Evolutionary conservation across 164 flowering plant genomes (phyloP).

Genomic region (Nymphaea thermarum): DNA sequence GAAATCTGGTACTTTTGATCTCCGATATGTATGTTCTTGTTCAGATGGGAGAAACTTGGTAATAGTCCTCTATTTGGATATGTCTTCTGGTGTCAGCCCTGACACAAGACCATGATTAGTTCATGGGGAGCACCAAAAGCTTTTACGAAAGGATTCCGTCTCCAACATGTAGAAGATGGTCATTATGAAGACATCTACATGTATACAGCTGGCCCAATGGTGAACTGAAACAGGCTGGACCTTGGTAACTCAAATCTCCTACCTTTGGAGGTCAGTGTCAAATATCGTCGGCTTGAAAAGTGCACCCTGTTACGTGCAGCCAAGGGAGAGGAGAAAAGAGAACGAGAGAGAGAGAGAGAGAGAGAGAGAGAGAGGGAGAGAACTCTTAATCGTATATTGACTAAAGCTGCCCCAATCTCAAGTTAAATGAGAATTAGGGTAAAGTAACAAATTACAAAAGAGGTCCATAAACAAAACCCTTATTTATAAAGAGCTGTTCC

Average conservation of each 20-base stretch:
- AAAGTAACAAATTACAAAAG: no score
- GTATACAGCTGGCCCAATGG: constrained; percentile 97
- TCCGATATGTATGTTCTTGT: background rate
- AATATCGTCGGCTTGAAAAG: background rate
- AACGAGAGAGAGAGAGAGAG: no score
- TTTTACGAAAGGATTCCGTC: constrained; percentile 80
- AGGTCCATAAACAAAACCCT: no score
- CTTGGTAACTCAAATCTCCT: constrained; percentile 75
- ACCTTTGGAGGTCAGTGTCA: constrained; percentile 63
- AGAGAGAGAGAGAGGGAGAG: no score
- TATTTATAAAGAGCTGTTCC: no score
- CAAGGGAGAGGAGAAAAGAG: no score
- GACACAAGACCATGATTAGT: constrained; percentile 91
- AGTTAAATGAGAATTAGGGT: no score
- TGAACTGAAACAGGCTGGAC: constrained; percentile 87
- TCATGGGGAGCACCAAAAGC: constrained; percentile 98
- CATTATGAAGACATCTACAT: constrained; percentile 68
- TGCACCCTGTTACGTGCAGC: no score
- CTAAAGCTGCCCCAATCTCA: no score
- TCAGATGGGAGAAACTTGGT: constrained; percentile 97
- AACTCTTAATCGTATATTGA: no score
- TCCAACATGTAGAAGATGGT: constrained; percentile 82
- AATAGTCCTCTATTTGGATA: constrained; percentile 88
- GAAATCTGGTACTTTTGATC: no score
- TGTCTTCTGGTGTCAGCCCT: constrained; percentile 93